Evolutionary conservation across 2,329 filamentous ascomycete genomes (phyloP).

Genomic region (Boeremia lycopersici): DNA sequence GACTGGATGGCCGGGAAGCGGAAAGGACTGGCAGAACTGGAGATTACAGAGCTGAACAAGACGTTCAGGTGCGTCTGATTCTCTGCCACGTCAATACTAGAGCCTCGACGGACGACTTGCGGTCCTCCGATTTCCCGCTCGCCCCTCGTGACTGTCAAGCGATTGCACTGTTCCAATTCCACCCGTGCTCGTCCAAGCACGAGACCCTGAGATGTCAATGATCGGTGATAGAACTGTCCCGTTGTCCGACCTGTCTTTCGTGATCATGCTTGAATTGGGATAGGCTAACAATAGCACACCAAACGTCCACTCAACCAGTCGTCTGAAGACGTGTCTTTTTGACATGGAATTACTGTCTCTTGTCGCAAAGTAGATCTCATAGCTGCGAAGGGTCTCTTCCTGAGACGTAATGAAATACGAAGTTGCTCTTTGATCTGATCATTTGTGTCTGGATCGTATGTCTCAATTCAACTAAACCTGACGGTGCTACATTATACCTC

Average conservation of each 20-base stretch:
- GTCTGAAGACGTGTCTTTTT: conserved; percentile 4
- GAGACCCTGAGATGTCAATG: background rate
- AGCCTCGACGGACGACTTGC: background rate
- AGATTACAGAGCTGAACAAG: conserved; percentile 9
- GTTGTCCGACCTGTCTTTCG: conserved; percentile 2
- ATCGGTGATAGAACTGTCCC: conserved; percentile 1
- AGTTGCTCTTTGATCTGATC: too few relatives aligned
- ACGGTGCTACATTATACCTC: too few relatives aligned
- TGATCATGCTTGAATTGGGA: background rate
- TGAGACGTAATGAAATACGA: too few relatives aligned
- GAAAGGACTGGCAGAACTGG: background rate
- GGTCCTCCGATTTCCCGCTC: background rate
- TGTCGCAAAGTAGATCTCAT: too few relatives aligned
- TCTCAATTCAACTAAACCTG: too few relatives aligned
- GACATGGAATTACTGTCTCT: background rate
- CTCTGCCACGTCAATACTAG: conserved; percentile 11
- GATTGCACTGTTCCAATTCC: background rate
- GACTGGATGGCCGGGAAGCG: background rate
- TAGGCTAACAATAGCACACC: conserved; percentile 4
- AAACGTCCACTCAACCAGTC: background rate
- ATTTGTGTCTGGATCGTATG: too few relatives aligned
- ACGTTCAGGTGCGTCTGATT: conserved; percentile 5
- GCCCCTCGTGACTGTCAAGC: background rate
- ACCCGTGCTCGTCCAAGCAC: background rate
- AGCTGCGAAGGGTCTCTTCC: too few relatives aligned